These are phyloP conservation scores for Protomyces arabidopsidicola DNA, from an alignment of 1,139 yeast genomes.

Conservation along the genomic window DNA sequence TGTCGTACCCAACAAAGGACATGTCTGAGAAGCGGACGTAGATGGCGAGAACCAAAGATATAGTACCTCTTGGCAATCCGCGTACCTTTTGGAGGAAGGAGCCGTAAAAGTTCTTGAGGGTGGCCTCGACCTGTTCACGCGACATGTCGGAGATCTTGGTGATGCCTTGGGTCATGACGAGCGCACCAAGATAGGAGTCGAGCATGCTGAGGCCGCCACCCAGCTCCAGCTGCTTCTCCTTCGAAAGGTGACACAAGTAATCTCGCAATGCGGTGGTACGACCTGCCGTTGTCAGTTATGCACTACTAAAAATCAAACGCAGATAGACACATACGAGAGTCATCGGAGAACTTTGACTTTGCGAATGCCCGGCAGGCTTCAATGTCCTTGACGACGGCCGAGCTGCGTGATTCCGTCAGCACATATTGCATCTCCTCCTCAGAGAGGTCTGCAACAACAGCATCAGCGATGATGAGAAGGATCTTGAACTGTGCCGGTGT, in stretches of 20 bases:
- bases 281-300: neutral
- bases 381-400: constrained; percentile 9
- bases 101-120: constrained; percentile 8
- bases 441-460: constrained; percentile 20
- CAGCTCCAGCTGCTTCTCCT: constrained; percentile 13
- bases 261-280: constrained; percentile 23
- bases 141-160: constrained; percentile 16
- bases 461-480: constrained; percentile 14
- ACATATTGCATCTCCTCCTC: constrained; percentile 25
- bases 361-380: constrained; percentile 15
- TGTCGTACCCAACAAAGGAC: constrained; percentile 11
- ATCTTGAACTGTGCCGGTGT: constrained; percentile 31
- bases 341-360: constrained; percentile 9
- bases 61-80: constrained; percentile 13
- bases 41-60: constrained; percentile 1
- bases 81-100: constrained; percentile 14
- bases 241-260: neutral
- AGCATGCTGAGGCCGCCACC: constrained; percentile 9
- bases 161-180: constrained; percentile 12
- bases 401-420: constrained; percentile 14
- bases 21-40: constrained; percentile 7
- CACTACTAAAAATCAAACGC: neutral
- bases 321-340: constrained; percentile 8
- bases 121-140: constrained; percentile 5
- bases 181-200: constrained; percentile 16